Base-by-base conservation (phyloP, 2,329 filamentous ascomycete species). In the Diaporthe sp. region DNA sequence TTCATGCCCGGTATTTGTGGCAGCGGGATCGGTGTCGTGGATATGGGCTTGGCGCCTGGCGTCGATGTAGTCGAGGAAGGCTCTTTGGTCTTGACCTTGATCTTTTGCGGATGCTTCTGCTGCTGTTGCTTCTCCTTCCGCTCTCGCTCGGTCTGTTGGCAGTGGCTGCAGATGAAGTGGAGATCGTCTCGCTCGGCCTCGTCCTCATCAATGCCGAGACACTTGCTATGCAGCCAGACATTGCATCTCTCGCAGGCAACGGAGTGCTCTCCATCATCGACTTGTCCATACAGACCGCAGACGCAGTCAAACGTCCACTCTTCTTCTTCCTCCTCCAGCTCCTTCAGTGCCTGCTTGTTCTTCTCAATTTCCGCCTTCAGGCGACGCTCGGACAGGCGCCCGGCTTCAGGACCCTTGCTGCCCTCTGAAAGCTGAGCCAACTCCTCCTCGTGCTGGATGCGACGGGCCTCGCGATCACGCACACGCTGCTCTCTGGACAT, bases 211-310 rank as follows among this genome's bases (percentile, higher is more conserved):
- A 98, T 94, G 55, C 93, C 93, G 76, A 98, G 90, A 81, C 97
- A 99, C 80, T 94, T 95, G 87, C 95, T 98, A 82, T 99, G 97
- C 82, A 98, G 96, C 97, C 97, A 99, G 65, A 98, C 93, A 81
- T 93, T 97, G 87, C 97, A 99, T 79, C 89, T 92, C 82, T 99
- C 97, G 84, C 97, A 99, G 39, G 96, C 94, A 78, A 99, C 92
- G 82, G 95, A 98, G 82, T 98, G 96, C 10, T 95, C 93, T 49
- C 97, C 97, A 82, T 98, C 97, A 80, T 99, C 97, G 75, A 98
- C 94, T 79, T 97, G 93, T 31, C 97, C 97, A 83, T 98, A 93
- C 31, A 95, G 89, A 37, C 96, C 96, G 82, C 97, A 99, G 37
- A 94, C 90, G 82, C 97, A 99, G 82, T 99, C 97, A 79, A 99